Evolutionary conservation across 2,329 filamentous ascomycete species (phyloP), one percentile per base, ranked within the genome.

Genomic region (Chalara sp.): DNA sequence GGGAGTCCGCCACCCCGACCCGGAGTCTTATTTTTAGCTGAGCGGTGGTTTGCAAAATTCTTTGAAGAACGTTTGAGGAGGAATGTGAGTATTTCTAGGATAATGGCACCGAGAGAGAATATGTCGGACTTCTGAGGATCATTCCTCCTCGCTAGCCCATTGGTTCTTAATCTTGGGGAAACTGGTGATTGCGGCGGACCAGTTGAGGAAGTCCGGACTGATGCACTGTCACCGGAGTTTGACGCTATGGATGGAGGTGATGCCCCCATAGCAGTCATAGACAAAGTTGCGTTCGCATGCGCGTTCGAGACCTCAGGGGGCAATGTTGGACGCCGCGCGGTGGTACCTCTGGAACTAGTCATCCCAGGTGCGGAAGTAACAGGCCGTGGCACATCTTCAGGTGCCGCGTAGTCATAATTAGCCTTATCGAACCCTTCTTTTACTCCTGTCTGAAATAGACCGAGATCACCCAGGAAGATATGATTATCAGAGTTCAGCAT

Each of bases 51-150:
- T 33, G 80, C 72, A 61, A 89, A 89, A 30, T 83, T 78, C 46
- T 79, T 76, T 1, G 79, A 75, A 48, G 82, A 80, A 57, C 83
- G 82, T 64, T 87, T 87, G 53, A 89, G 67, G 51, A 87, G 71
- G 61, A 87, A 82, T 28, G 81, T 82, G 21, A 89, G 63, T 32
- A 90, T 76, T 56, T 91, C 86, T 12, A 89, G 71, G 53, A 86
- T 86, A 47, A 89, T 75, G 64, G 85, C 87, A 7, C 81, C 86
- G 1, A 89, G 72, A 3, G 84, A 87, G 67, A 86, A 91, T 21
- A 90, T 72, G 63, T 90, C 87, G 43, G 83, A 80, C 53, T 79
- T 76, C 56, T 80, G 78, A 4, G 76, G 72, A 56, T 78, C 72
- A 13, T 76, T 68, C 35, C 72, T 71, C 1, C 72, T 32, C 13